A percentile compares a stretch with the other conserved stretches of the same genome.
These are phyloP conservation scores for Acacia confusa DNA, from an alignment of 306 rosid genomes.

Conservation along the genomic window DNA sequence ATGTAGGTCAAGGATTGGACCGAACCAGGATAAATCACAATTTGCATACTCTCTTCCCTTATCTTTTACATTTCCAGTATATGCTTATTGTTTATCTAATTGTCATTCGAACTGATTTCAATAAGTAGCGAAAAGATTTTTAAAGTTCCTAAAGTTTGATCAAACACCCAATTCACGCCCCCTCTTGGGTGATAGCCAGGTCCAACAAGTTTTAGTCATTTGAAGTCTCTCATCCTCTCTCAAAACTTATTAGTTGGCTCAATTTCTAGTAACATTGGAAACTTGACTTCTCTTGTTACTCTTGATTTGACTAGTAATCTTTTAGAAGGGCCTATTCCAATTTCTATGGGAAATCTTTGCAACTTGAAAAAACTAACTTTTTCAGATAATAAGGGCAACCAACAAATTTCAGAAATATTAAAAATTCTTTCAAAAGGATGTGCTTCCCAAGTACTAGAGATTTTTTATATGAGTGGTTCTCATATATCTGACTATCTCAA, in stretches of 20 bases:
- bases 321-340: background rate
- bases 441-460: no score
- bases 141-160: no score
- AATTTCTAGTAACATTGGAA: background rate
- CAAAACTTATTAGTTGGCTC: background rate
- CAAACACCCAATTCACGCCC: no score
- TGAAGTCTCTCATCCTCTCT: background rate
- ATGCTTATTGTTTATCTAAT: no score
- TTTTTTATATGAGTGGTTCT: no score
- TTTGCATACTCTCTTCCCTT: no score
- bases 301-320: background rate
- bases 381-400: background rate
- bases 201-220: background rate
- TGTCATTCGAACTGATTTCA: no score
- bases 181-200: no score
- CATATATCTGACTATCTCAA: conserved; percentile 24
- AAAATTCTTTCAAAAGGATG: conserved; percentile 5
- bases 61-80: no score
- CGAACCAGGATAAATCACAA: no score
- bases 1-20: no score
- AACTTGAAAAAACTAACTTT: conserved; percentile 10
- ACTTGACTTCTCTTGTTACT: conserved; percentile 6
- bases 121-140: no score
- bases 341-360: conserved; percentile 13
- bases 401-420: background rate